Evolutionary conservation across 2,329 filamentous ascomycete species (phyloP).

Genomic region (Lachnum nothofagi): DNA sequence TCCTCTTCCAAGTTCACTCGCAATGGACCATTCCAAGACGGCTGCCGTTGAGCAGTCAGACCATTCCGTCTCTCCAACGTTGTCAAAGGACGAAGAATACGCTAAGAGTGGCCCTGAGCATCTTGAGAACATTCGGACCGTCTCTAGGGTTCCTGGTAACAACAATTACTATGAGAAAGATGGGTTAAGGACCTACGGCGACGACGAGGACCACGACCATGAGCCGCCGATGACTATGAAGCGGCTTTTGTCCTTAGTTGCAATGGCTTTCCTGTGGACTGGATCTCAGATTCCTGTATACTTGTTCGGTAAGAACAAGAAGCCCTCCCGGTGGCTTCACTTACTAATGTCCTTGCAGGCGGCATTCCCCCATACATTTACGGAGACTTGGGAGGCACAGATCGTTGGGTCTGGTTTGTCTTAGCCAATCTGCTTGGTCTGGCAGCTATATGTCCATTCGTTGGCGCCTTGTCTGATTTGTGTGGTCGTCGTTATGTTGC

Average conservation of each 20-base stretch:
- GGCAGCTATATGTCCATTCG: slow-evolving; percentile 56
- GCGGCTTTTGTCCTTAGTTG: slow-evolving; percentile 53
- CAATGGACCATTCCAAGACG: too few relatives aligned
- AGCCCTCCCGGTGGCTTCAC: neutral
- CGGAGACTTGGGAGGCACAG: slow-evolving; percentile 50
- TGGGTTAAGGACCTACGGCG: slow-evolving; percentile 41
- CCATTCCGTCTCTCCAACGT: too few relatives aligned
- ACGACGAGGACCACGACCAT: slow-evolving; percentile 43
- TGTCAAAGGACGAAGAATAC: too few relatives aligned
- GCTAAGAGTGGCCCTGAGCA: slow-evolving; percentile 4
- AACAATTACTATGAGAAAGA: slow-evolving; percentile 18
- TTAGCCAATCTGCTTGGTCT: slow-evolving; percentile 50
- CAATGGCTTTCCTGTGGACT: slow-evolving; percentile 57
- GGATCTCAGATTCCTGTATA: slow-evolving; percentile 56
- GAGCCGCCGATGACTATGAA: slow-evolving; percentile 48
- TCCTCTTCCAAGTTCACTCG: too few relatives aligned
- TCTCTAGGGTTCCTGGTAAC: slow-evolving; percentile 25
- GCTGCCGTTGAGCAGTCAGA: too few relatives aligned
- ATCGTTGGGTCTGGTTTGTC: slow-evolving; percentile 35
- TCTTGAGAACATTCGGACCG: slow-evolving; percentile 22
- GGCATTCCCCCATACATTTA: slow-evolving; percentile 52
- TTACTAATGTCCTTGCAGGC: slow-evolving; percentile 24
- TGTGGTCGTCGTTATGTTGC: slow-evolving; percentile 57
- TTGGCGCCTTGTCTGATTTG: slow-evolving; percentile 60
- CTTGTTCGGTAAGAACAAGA: slow-evolving; percentile 38